A percentile compares a stretch with the other conserved stretches of the same genome.
These are phyloP conservation scores for Tausonia pullulans DNA, from an alignment of 1,284 basidiomycete species.

Conservation along the genomic window DNA sequence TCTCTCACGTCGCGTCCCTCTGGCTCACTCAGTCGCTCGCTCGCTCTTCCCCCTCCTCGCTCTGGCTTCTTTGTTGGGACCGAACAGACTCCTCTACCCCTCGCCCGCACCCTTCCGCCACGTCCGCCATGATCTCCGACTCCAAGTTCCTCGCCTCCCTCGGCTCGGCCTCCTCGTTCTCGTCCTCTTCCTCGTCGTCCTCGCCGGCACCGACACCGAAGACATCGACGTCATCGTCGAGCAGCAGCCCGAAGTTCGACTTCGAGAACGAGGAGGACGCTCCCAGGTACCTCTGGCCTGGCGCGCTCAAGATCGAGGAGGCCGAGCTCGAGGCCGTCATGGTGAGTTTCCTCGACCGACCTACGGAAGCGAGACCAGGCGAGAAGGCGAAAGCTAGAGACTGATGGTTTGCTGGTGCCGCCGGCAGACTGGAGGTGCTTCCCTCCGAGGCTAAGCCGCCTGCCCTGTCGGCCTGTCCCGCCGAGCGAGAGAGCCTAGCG, in stretches of 20 bases:
- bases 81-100: conserved; percentile 1
- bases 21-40: not conserved
- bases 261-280: not conserved
- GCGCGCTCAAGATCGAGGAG: not conserved
- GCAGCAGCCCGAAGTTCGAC: not conserved
- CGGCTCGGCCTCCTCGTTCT: not conserved
- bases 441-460: too few species aligned
- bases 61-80: too few species aligned
- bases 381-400: too few species aligned
- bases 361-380: too few species aligned
- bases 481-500: too few species aligned
- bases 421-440: too few species aligned
- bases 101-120: not conserved
- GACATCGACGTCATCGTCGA: not conserved
- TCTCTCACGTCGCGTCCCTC: not conserved
- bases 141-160: not conserved
- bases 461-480: too few species aligned
- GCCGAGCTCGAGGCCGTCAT: conserved; percentile 4
- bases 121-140: not conserved
- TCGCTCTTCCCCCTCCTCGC: too few species aligned
- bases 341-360: not conserved
- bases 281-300: not conserved
- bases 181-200: not conserved
- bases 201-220: not conserved
- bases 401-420: too few species aligned